These are phyloP conservation scores for Dissophora ornata DNA, from an alignment of 192 early-diverging fungal genomes.

Conservation along the genomic window DNA sequence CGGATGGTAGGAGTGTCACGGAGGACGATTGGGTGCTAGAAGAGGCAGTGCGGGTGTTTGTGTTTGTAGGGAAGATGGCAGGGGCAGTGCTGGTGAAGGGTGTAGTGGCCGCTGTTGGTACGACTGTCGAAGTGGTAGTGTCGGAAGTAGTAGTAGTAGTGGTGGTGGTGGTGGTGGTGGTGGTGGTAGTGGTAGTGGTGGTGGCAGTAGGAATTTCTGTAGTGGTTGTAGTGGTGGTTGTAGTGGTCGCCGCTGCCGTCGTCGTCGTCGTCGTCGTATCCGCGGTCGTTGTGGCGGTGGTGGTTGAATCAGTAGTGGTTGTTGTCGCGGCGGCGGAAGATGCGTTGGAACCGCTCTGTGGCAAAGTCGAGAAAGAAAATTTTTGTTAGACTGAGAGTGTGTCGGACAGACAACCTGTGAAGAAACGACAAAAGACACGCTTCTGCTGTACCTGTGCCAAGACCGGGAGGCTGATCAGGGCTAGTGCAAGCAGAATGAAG, in stretches of 20 bases:
- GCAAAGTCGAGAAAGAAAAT: background rate
- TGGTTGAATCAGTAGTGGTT: background rate
- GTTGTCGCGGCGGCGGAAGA: background rate
- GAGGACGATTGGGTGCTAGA: background rate
- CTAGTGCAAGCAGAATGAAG: constrained; percentile 3
- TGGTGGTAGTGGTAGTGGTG: background rate
- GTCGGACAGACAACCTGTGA: too few species aligned
- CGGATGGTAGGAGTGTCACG: background rate
- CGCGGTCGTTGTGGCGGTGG: background rate
- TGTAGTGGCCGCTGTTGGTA: background rate
- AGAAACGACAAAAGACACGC: background rate
- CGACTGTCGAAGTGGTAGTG: background rate
- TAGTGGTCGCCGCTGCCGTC: too few species aligned
- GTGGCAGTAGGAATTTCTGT: background rate
- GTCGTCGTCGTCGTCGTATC: background rate
- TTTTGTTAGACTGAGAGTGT: too few species aligned
- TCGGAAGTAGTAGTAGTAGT: background rate
- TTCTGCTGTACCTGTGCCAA: constrained; percentile 7
- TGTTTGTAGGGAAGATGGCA: background rate
- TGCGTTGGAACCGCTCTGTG: too few species aligned
- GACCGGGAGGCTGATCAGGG: background rate
- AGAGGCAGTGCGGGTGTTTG: background rate
- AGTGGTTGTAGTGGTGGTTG: background rate
- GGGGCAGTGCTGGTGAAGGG: background rate
- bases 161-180: constrained; percentile 5